Percentiles rank a stretch among this genome's conserved stretches.
Conservation (phyloP, 164 flowering plant genomes). For the Protea cynaroides region DNA sequence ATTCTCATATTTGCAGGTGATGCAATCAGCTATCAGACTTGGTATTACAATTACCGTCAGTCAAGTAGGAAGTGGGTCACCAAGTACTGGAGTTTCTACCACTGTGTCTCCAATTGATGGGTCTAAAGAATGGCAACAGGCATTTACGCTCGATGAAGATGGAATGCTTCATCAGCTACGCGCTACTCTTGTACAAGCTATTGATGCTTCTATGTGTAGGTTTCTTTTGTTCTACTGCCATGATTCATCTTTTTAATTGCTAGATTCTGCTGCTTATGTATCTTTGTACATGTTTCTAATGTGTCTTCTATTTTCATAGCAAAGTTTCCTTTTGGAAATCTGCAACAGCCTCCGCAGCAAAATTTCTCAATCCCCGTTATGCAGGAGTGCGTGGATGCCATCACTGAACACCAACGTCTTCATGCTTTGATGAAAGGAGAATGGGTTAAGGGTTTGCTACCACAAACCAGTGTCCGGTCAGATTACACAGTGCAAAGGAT, state of each 20-base stretch:
- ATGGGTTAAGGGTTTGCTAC: constrained; percentile 80
- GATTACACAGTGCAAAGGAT: constrained; percentile 83
- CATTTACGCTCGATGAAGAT: constrained; percentile 73
- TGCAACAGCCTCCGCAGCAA: constrained; percentile 54
- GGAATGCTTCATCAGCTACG: constrained; percentile 81
- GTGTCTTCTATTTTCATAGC: constrained; percentile 40
- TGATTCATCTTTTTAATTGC: neutral
- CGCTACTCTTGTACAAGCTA: constrained; percentile 67
- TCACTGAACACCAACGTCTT: constrained; percentile 91
- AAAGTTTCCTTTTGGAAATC: constrained; percentile 35
- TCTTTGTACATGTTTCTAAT: constrained; percentile 1
- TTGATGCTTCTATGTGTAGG: constrained; percentile 61
- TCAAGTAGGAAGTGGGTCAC: constrained; percentile 62
- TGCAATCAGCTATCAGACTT: constrained; percentile 79
- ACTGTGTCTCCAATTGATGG: constrained; percentile 48
- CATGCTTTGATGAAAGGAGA: constrained; percentile 90
- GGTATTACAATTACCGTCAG: constrained; percentile 62
- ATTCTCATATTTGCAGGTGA: constrained; percentile 39
- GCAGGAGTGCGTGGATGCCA: constrained; percentile 91
- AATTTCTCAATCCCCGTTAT: constrained; percentile 44
- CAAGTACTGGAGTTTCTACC: constrained; percentile 34
- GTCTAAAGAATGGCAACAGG: constrained; percentile 76
- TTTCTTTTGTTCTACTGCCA: constrained; percentile 5
- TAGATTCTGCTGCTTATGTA: neutral
- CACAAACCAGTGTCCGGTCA: constrained; percentile 79